These are phyloP conservation scores for Phytophthora rubi DNA, from an alignment of 352 stramenopile species.

Conservation along the genomic window DNA sequence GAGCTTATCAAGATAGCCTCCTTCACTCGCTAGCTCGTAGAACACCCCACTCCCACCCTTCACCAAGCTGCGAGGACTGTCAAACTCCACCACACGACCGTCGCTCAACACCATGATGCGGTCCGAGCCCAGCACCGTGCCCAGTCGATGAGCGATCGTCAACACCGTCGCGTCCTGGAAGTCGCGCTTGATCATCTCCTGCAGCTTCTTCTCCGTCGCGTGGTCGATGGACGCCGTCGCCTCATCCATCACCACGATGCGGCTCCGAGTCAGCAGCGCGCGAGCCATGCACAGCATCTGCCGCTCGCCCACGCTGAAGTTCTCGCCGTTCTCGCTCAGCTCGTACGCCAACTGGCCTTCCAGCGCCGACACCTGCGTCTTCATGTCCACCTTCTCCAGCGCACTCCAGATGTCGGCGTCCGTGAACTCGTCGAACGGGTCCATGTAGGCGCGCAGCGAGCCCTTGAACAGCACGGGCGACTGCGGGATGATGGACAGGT, in stretches of 20 bases:
- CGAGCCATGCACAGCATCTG: slow-evolving; percentile 93
- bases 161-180: slow-evolving; percentile 92
- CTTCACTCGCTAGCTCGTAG: slow-evolving; percentile 28
- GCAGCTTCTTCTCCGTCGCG: slow-evolving; percentile 61
- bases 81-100: slow-evolving; percentile 85
- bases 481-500: slow-evolving; percentile 51
- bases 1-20: slow-evolving; percentile 5
- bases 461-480: slow-evolving; percentile 92
- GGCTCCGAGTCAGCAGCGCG: slow-evolving; percentile 82
- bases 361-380: slow-evolving; percentile 29
- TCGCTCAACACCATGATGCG: slow-evolving; percentile 89
- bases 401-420: slow-evolving; percentile 80
- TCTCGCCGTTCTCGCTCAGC: slow-evolving; percentile 63
- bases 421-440: slow-evolving; percentile 86
- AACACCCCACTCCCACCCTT: slow-evolving; percentile 20
- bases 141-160: slow-evolving; percentile 93
- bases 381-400: slow-evolving; percentile 81
- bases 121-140: slow-evolving; percentile 46
- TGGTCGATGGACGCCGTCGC: slow-evolving; percentile 42
- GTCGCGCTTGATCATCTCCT: slow-evolving; percentile 46
- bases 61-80: slow-evolving; percentile 55
- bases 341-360: slow-evolving; percentile 28
- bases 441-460: slow-evolving; percentile 86
- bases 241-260: slow-evolving; percentile 95
- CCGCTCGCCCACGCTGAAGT: slow-evolving; percentile 76